Percentiles rank a stretch among this genome's conserved stretches.
Evolutionary conservation across 2,329 filamentous ascomycete genomes (phyloP).

Genomic region (Alternaria postmessia): DNA sequence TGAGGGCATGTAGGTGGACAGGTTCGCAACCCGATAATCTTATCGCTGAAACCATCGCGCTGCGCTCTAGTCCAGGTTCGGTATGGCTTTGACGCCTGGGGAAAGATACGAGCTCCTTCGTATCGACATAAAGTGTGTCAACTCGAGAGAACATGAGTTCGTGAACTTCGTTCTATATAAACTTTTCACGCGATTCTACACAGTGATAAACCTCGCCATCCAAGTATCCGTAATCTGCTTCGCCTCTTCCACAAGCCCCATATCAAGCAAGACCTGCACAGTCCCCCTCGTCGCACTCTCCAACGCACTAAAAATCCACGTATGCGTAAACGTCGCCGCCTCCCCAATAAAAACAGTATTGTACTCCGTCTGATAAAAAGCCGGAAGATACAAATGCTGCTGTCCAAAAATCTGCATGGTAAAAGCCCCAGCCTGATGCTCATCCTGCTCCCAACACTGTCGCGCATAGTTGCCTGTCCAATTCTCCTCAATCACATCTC

Average conservation of each 20-base stretch:
- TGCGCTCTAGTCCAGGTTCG: no score
- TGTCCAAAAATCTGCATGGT: slow-evolving; percentile 66
- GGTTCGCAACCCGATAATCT: no score
- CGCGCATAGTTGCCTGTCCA: slow-evolving; percentile 70
- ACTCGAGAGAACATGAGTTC: no score
- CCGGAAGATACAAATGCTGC: slow-evolving; percentile 71
- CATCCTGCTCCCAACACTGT: slow-evolving; percentile 69
- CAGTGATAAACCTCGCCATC: slow-evolving; percentile 70
- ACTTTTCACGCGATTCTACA: no score
- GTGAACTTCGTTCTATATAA: no score
- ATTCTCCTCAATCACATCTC: slow-evolving; percentile 60
- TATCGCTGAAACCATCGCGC: no score
- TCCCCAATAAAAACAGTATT: slow-evolving; percentile 70
- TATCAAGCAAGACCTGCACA: slow-evolving; percentile 66
- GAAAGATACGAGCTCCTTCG: no score
- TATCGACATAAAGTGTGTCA: no score
- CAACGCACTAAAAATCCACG: slow-evolving; percentile 70
- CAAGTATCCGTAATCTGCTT: slow-evolving; percentile 68
- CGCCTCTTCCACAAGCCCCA: slow-evolving; percentile 72
- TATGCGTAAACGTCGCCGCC: slow-evolving; percentile 66
- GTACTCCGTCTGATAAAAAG: slow-evolving; percentile 72
- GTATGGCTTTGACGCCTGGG: no score
- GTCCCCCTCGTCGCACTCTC: slow-evolving; percentile 70
- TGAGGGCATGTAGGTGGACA: no score
- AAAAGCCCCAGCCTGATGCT: slow-evolving; percentile 67